Conservation (phyloP, 768 basidiomycete species). For the Paxillus rubicundulus region DNA sequence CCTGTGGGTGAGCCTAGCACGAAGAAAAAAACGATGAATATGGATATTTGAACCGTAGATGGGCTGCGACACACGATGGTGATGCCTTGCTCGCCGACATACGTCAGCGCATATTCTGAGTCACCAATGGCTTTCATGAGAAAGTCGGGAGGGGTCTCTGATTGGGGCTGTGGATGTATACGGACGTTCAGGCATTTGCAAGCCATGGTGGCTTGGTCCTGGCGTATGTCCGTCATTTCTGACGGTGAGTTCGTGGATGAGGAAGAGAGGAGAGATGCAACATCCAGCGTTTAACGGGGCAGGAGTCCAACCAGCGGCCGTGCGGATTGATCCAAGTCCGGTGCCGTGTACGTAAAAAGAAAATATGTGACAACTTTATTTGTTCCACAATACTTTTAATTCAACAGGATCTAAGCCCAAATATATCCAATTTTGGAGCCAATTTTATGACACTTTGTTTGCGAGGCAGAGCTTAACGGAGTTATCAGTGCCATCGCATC, state of each 20-base stretch:
- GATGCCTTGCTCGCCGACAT: conserved; percentile 68
- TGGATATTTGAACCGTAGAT: neutral
- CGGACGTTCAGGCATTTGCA: conserved; percentile 75
- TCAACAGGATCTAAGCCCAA: conserved; percentile 3
- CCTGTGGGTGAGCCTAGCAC: conserved; percentile 60
- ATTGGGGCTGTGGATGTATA: conserved; percentile 38
- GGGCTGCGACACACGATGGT: conserved; percentile 49
- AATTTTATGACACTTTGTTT: conserved; percentile 6
- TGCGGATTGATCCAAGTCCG: conserved; percentile 35
- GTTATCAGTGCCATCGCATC: neutral
- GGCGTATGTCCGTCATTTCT: conserved; percentile 23
- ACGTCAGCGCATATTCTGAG: conserved; percentile 49
- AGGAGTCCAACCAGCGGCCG: conserved; percentile 10
- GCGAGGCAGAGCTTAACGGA: neutral
- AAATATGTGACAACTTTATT: conserved; percentile 9
- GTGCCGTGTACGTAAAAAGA: conserved; percentile 27
- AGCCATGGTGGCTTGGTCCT: conserved; percentile 37
- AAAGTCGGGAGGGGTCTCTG: conserved; percentile 34
- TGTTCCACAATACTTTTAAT: conserved; percentile 22
- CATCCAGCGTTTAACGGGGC: conserved; percentile 26
- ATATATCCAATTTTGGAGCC: neutral
- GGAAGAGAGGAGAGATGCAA: conserved; percentile 16
- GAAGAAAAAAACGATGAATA: conserved; percentile 8
- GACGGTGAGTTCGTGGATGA: conserved; percentile 12
- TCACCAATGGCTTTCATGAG: conserved; percentile 26